Evolutionary conservation across 345 rosid genomes (phyloP).

Genomic region (Eucalyptus regnans): DNA sequence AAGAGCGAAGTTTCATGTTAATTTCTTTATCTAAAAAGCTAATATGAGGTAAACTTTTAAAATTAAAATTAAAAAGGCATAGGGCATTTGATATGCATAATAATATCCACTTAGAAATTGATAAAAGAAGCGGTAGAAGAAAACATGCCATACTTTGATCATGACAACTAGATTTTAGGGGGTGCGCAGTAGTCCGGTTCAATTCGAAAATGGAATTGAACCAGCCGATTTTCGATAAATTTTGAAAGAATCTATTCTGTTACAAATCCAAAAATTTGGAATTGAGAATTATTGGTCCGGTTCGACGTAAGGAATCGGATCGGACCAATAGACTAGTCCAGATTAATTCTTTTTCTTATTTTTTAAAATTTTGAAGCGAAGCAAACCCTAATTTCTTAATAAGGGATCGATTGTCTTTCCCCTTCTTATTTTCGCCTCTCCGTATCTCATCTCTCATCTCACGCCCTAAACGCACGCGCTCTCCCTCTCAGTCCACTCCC

Average conservation of each 20-base stretch:
- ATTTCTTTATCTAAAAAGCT: background rate
- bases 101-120: background rate
- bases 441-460: background rate
- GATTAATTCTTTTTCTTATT: background rate
- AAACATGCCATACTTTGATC: no score
- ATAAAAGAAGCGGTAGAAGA: background rate
- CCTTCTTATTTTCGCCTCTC: accelerated
- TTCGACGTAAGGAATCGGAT: background rate
- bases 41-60: no score
- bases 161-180: no score
- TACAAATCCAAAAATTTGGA: no score
- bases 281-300: background rate
- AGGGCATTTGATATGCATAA: background rate
- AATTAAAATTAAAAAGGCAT: background rate
- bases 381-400: background rate
- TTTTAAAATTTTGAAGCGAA: background rate
- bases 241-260: accelerated
- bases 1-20: background rate
- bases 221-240: no score
- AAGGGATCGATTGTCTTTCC: background rate
- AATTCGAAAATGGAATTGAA: accelerated
- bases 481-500: background rate
- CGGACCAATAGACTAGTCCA: background rate
- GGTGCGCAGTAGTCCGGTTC: background rate
- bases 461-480: background rate